A percentile compares a stretch with the other conserved stretches of the same genome.
Conservation (phyloP, 371 early-diverging fungal species). For the Rhizopus sp. region DNA sequence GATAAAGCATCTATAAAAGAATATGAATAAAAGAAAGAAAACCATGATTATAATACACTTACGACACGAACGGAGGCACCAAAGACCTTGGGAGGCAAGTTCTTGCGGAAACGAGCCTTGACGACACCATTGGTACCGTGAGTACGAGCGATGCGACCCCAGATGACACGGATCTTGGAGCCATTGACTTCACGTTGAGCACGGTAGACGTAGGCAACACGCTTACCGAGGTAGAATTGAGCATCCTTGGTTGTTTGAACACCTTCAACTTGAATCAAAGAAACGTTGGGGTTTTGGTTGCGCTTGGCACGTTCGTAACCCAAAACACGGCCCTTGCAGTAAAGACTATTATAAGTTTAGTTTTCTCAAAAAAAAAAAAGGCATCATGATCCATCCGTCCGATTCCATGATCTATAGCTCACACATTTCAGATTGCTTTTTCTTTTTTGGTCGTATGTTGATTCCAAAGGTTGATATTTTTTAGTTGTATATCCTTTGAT, state of each 20-base stretch:
- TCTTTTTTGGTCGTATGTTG: neutral
- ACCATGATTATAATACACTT: constrained; percentile 29
- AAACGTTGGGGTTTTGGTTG: constrained; percentile 85
- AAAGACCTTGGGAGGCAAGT: constrained; percentile 91
- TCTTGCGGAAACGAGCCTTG: constrained; percentile 91
- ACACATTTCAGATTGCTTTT: neutral
- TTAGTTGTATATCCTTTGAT: neutral
- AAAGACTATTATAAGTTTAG: constrained; percentile 70
- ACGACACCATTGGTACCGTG: constrained; percentile 94
- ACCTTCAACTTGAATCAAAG: constrained; percentile 91
- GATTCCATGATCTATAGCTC: constrained; percentile 4
- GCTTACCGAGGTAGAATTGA: constrained; percentile 88
- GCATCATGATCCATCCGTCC: constrained; percentile 10
- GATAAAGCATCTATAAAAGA: constrained; percentile 82
- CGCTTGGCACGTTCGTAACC: constrained; percentile 92
- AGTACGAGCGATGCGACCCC: constrained; percentile 93
- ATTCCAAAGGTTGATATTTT: neutral
- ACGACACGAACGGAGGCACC: constrained; percentile 90
- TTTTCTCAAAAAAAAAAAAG: constrained; percentile 4
- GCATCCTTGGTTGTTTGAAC: constrained; percentile 85
- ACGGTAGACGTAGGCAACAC: constrained; percentile 80
- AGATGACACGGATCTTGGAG: constrained; percentile 91
- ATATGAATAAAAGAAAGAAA: neutral
- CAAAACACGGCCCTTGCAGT: constrained; percentile 94
- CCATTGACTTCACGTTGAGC: constrained; percentile 90